phyloP scores from a whole-genome alignment of 129 eudicot genomes.

The Kitagawia praeruptora region DNA sequence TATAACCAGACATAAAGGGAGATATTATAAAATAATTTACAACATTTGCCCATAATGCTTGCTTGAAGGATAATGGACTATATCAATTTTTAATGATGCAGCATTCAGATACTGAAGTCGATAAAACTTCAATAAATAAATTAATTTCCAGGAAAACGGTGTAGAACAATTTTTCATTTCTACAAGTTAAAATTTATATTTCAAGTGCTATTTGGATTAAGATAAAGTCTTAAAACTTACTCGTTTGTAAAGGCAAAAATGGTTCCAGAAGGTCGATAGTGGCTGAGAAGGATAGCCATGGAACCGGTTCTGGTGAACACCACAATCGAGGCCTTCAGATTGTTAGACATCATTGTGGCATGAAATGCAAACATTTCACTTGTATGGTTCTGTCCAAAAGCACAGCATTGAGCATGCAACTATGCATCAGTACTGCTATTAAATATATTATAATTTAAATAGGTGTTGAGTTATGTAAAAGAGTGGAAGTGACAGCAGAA shows the following conservation, averaged over 20 bases:
- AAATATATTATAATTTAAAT: neutral
- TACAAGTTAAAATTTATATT: neutral
- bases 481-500: neutral
- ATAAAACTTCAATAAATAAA: neutral
- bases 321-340: slow-evolving; percentile 84
- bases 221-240: slow-evolving; percentile 36
- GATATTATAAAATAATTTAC: neutral
- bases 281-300: slow-evolving; percentile 89
- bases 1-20: neutral
- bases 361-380: slow-evolving; percentile 99
- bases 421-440: slow-evolving; percentile 3
- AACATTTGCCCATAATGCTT: neutral
- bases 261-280: slow-evolving; percentile 96
- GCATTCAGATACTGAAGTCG: neutral
- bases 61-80: neutral
- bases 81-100: neutral
- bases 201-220: neutral
- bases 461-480: neutral
- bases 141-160: neutral
- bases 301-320: slow-evolving; percentile 90
- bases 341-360: slow-evolving; percentile 95
- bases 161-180: neutral
- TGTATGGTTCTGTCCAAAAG: slow-evolving; percentile 77
- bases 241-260: slow-evolving; percentile 94
- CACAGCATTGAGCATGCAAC: slow-evolving; percentile 2